These are phyloP conservation scores for Diutina siamensis DNA, from an alignment of 1,139 yeast species.

Conservation along the genomic window DNA sequence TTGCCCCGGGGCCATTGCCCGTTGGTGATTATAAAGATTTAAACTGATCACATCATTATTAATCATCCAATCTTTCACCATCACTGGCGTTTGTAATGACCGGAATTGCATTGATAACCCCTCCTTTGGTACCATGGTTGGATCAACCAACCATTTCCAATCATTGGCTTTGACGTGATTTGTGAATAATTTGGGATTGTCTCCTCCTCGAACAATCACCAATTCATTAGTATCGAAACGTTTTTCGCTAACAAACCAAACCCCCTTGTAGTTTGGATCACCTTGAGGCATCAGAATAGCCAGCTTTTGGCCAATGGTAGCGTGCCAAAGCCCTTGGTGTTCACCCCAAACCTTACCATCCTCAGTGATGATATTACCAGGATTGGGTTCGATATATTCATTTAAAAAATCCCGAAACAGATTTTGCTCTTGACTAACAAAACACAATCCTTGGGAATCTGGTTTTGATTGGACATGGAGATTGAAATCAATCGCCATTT, in stretches of 20 bases:
- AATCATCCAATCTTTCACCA: constrained; percentile 14
- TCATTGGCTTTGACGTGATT: constrained; percentile 27
- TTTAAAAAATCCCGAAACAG: constrained; percentile 64
- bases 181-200: constrained; percentile 47
- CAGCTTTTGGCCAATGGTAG: constrained; percentile 81
- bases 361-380: constrained; percentile 68
- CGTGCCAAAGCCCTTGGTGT: constrained; percentile 86
- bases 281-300: constrained; percentile 84
- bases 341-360: constrained; percentile 70
- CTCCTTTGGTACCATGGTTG: neutral
- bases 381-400: constrained; percentile 60
- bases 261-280: constrained; percentile 59
- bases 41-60: constrained; percentile 15
- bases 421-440: constrained; percentile 66
- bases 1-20: constrained; percentile 91
- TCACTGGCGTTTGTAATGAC: constrained; percentile 51
- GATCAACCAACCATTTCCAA: constrained; percentile 39
- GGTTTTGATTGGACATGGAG: constrained; percentile 67
- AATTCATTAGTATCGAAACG: constrained; percentile 52
- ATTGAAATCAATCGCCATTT: constrained; percentile 41
- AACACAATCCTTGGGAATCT: constrained; percentile 92
- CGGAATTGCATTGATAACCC: constrained; percentile 41
- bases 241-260: constrained; percentile 82
- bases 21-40: constrained; percentile 28
- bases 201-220: constrained; percentile 66